phyloP scores from a whole-genome alignment of 306 rosid species.

The Delonix regia region DNA sequence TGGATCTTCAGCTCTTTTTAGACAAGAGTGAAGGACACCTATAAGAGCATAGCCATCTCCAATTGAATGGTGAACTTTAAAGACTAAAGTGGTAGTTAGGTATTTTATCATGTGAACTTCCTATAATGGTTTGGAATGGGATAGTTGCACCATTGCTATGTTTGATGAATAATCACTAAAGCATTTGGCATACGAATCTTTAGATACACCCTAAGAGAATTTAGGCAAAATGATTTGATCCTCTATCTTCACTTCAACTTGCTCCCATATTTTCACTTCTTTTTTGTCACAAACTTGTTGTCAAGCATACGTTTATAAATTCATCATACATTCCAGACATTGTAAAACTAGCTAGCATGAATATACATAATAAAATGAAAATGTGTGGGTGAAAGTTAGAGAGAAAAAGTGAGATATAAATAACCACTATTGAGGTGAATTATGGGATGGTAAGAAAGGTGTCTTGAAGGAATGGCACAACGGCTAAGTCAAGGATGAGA shows the following conservation, averaged over 20 bases:
- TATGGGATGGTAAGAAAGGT: not conserved
- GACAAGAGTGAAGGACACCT: conserved; percentile 15
- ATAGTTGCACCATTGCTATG: not conserved
- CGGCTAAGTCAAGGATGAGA: not conserved
- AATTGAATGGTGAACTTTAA: conserved; percentile 3
- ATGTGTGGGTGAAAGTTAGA: not conserved
- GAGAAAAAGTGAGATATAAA: not conserved
- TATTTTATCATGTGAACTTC: not conserved
- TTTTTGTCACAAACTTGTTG: not conserved
- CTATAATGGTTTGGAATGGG: conserved; percentile 20
- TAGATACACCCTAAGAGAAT: not conserved
- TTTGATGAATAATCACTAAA: not conserved
- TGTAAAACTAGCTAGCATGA: not conserved
- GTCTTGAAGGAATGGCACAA: not conserved
- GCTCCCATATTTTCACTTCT: not conserved
- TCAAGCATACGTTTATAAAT: not conserved
- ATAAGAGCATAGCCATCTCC: conserved; percentile 16
- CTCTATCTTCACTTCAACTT: not conserved
- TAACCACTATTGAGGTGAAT: not conserved
- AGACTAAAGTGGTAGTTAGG: not conserved
- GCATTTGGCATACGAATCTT: not conserved
- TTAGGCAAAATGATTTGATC: not conserved
- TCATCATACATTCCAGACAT: too few species aligned
- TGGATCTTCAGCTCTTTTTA: conserved; percentile 8
- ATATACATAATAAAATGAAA: too few species aligned